phyloP scores from a whole-genome alignment of 345 rosid genomes.

The Psidium friedrichsthalianum region DNA sequence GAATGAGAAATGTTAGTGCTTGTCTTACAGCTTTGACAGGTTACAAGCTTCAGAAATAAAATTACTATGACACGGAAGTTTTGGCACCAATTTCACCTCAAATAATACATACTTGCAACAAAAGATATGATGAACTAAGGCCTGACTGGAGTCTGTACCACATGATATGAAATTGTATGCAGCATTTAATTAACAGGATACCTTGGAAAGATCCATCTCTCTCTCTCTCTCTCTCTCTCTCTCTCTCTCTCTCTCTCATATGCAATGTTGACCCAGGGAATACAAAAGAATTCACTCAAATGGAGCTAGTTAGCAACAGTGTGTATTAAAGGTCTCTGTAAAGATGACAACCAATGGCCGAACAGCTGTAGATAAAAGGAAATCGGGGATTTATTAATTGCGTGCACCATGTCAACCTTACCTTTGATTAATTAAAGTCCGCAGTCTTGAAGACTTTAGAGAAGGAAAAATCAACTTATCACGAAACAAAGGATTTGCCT shows the following conservation, averaged over 20 bases:
- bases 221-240: too few relatives aligned
- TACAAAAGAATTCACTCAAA: not conserved
- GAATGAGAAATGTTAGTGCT: not conserved
- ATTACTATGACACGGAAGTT: not conserved
- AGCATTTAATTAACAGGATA: not conserved
- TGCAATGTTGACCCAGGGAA: not conserved
- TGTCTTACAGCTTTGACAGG: not conserved
- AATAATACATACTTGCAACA: not conserved
- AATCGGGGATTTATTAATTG: not conserved
- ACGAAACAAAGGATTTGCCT: conserved; percentile 70
- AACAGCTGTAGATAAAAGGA: not conserved
- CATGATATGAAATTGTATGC: not conserved
- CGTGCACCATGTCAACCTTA: not conserved
- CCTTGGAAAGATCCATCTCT: not conserved
- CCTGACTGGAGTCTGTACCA: not conserved
- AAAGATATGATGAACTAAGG: not conserved
- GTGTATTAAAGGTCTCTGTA: not conserved
- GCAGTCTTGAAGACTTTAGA: conserved; percentile 51
- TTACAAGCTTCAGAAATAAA: not conserved
- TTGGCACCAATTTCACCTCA: not conserved
- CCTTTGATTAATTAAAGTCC: conserved; percentile 77
- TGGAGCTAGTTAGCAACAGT: not conserved
- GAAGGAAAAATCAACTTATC: conserved; percentile 62
- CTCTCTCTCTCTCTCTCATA: not conserved
- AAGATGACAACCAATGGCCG: not conserved